Evolutionary conservation across 345 rosid species (phyloP), one percentile per base, ranked within the genome.

Genomic region (Passiflora organensis): DNA sequence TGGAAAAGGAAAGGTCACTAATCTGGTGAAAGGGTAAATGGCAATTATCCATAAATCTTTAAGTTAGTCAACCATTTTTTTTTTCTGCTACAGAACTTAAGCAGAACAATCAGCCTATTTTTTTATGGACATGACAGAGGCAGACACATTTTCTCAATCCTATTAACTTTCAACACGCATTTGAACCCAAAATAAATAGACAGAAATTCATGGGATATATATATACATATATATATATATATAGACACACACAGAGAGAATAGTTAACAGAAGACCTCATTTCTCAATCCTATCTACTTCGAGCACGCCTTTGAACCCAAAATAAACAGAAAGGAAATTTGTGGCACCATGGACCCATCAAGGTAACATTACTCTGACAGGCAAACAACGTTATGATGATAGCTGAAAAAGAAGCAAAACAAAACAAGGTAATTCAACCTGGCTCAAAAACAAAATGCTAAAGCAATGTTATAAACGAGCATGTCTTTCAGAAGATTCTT

Each of bases 401-500:
- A 61, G 36, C 13, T n/a, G 17, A 14, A 41, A 57, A 13, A 32
- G 36, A 32, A 14, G 51, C 58, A 50, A 32, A 17, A 51, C 25
- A 52, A 48, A n/a, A n/a, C n/a, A 44, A 43, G 44, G 43, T 12
- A 18, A 52, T 51, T 15, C 51, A 51, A 61, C 24, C 41, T 42
- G 28, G 44, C 25, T 11, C 28, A 51, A 19, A 42, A n/a, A n/a
- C n/a, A 39, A 18, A 43, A 37, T 15, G n/a, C 5, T 18, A 39
- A 23, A 28, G n/a, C n/a, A 14, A 18, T 15, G 32, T 5, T 14
- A 47, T n/a, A n/a, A n/a, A 46, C 18, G 16, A 32, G 5, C 37
- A 58, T 25, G 13, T 49, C 28, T n/a, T n/a, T 14, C 48, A 13
- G 43, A 18, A 1, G 1, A 43, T 51, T 32, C 34, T 21, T 52